These are phyloP conservation scores for Erodium maritimum DNA, from an alignment of 345 rosid species.

Conservation along the genomic window DNA sequence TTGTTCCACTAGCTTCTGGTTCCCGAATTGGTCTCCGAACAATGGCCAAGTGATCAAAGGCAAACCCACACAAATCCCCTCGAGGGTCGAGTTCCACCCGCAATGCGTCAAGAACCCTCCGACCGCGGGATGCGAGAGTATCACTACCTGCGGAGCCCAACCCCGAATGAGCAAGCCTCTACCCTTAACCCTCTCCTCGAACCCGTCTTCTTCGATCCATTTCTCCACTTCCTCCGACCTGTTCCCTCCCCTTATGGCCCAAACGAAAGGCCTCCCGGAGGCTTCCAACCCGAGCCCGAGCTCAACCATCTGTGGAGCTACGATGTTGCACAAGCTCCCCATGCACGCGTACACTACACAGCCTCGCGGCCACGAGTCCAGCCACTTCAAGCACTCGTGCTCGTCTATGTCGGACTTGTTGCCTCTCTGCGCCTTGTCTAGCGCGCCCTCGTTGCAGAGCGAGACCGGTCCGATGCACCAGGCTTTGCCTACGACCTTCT, in stretches of 20 bases:
- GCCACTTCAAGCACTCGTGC: conserved; percentile 37
- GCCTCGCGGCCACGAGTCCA: conserved; percentile 32
- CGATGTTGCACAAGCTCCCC: conserved; percentile 64
- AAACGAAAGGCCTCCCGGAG: conserved; percentile 16
- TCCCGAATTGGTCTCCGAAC: conserved; percentile 20
- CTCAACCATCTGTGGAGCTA: conserved; percentile 43
- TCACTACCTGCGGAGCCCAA: conserved; percentile 28
- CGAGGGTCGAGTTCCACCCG: conserved; percentile 24
- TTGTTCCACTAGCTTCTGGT: conserved; percentile 19
- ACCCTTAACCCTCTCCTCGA: conserved; percentile 15
- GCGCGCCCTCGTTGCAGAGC: conserved; percentile 24
- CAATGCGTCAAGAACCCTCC: conserved; percentile 28
- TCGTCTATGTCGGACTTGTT: conserved; percentile 38
- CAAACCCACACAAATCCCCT: conserved; percentile 17
- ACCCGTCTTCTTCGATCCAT: conserved; percentile 10
- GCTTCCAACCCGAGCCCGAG: conserved; percentile 22
- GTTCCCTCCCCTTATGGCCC: conserved; percentile 11
- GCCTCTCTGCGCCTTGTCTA: conserved; percentile 59
- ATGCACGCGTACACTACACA: conserved; percentile 67
- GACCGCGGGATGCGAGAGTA: conserved; percentile 23
- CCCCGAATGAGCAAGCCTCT: conserved; percentile 20
- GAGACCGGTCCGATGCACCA: conserved; percentile 90
- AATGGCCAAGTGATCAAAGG: conserved; percentile 25
- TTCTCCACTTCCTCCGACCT: conserved; percentile 4
- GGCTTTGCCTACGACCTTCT: conserved; percentile 32